phyloP scores from a whole-genome alignment of 441 rosid species.

The Pelargonium australe region DNA sequence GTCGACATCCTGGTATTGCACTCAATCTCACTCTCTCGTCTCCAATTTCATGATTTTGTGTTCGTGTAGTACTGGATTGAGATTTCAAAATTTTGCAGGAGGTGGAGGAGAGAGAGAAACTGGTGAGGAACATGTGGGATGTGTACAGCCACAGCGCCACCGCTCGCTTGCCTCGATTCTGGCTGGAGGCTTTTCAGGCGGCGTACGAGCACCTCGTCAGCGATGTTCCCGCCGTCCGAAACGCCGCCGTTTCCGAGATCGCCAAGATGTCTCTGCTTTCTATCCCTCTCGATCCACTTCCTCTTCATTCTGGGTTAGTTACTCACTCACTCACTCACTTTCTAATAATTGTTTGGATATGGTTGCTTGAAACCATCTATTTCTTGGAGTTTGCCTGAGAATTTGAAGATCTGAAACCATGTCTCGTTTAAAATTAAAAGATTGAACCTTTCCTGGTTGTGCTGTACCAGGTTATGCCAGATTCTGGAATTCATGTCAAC shows the following conservation, averaged over 20 bases:
- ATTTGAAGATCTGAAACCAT: neutral
- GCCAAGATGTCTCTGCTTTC: conserved; percentile 47
- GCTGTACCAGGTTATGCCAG: neutral
- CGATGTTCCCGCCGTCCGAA: conserved; percentile 36
- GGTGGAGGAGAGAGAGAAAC: too few relatives aligned
- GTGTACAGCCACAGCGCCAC: conserved; percentile 29
- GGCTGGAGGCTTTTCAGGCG: conserved; percentile 55
- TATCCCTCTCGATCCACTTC: conserved; percentile 31
- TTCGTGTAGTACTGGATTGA: too few relatives aligned
- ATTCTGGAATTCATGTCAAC: neutral
- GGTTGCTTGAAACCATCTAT: too few relatives aligned
- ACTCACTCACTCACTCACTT: too few relatives aligned
- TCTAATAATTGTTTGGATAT: too few relatives aligned
- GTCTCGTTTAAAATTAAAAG: neutral
- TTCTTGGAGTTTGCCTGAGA: neutral
- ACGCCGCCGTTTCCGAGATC: conserved; percentile 47
- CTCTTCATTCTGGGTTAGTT: conserved; percentile 18
- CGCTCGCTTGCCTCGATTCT: conserved; percentile 41
- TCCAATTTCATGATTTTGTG: too few relatives aligned
- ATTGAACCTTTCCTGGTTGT: neutral
- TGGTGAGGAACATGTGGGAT: too few relatives aligned
- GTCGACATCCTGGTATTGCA: conserved; percentile 44
- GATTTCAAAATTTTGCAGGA: too few relatives aligned
- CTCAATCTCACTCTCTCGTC: too few relatives aligned
- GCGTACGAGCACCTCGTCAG: conserved; percentile 47